A percentile compares a stretch with the other conserved stretches of the same genome.
Conservation (phyloP, 2,329 filamentous ascomycete genomes). For the Helotiales sp. region DNA sequence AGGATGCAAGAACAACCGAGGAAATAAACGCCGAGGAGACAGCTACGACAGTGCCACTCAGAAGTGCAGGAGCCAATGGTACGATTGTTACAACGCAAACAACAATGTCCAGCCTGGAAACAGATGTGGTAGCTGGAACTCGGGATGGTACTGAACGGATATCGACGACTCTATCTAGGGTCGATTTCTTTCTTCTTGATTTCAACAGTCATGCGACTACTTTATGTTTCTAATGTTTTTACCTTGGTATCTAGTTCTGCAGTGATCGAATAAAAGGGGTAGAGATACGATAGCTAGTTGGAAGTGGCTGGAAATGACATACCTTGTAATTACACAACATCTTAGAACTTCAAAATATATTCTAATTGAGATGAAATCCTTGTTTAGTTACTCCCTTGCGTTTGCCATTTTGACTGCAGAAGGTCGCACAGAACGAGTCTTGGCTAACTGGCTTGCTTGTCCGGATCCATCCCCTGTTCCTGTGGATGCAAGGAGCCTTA, state of each 20-base stretch:
- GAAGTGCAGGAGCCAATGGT: conserved; percentile 57
- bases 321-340: background rate
- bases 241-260: conserved; percentile 13
- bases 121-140: conserved; percentile 48
- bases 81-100: conserved; percentile 54
- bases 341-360: background rate
- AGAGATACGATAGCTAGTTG: background rate
- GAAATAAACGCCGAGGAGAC: conserved; percentile 28
- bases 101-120: conserved; percentile 44
- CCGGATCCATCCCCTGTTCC: background rate
- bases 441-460: background rate
- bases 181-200: background rate
- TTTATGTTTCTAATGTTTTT: conserved; percentile 17
- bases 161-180: background rate
- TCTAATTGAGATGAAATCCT: background rate
- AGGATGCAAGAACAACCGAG: conserved; percentile 49
- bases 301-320: background rate
- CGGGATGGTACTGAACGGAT: conserved; percentile 28
- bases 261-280: background rate
- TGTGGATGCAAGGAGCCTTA: background rate
- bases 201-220: background rate
- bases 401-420: background rate
- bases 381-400: too few relatives aligned
- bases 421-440: background rate
- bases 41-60: conserved; percentile 41